A percentile compares a stretch with the other conserved stretches of the same genome.
These are phyloP conservation scores for Oldenlandia corymbosa DNA, from an alignment of 257 asterid species.

Conservation along the genomic window DNA sequence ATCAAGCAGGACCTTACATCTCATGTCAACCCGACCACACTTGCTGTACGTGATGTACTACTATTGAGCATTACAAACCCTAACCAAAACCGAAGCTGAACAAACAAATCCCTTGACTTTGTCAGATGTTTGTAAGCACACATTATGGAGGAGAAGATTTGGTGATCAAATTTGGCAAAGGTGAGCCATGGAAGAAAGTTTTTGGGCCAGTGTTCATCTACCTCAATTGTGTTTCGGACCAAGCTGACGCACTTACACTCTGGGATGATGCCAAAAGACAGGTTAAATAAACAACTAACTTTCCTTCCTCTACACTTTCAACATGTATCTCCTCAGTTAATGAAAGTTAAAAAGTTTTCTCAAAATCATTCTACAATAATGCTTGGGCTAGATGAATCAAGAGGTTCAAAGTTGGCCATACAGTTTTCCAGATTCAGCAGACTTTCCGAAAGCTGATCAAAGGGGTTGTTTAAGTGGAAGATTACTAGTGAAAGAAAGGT, in stretches of 20 bases:
- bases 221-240: constrained; percentile 29
- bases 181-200: constrained; percentile 52
- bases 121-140: constrained; percentile 49
- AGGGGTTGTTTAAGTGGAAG: constrained; percentile 62
- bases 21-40: constrained; percentile 82
- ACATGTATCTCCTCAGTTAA: not conserved
- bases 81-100: not conserved
- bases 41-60: constrained; percentile 43
- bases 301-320: not conserved
- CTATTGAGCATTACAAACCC: not conserved
- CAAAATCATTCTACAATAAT: not conserved
- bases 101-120: not conserved
- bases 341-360: not conserved
- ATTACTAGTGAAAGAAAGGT: constrained; percentile 76
- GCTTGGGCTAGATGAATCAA: constrained; percentile 34
- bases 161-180: constrained; percentile 31
- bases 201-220: constrained; percentile 57
- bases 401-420: constrained; percentile 71
- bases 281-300: constrained; percentile 19
- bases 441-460: constrained; percentile 49
- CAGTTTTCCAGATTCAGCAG: constrained; percentile 69
- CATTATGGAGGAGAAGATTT: constrained; percentile 53
- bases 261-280: constrained; percentile 51
- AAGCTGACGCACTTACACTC: constrained; percentile 16
- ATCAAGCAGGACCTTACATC: constrained; percentile 86